phyloP scores from a whole-genome alignment of 208 protist genomes.

The Trypanosoma avium region DNA sequence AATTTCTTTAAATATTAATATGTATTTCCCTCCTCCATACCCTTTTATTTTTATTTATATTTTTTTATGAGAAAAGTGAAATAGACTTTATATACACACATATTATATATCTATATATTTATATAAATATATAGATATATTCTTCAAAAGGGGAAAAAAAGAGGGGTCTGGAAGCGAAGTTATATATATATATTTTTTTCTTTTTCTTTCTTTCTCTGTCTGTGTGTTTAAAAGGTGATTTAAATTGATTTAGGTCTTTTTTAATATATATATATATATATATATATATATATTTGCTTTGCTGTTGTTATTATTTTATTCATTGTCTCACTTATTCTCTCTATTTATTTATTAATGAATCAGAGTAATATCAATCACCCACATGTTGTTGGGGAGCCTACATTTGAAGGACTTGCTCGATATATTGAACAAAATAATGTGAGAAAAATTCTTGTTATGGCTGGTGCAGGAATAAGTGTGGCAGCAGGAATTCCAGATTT shows the following conservation, averaged over 20 bases:
- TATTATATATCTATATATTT: neutral
- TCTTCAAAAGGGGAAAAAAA: too few species aligned
- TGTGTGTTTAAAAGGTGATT: neutral
- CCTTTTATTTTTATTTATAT: too few species aligned
- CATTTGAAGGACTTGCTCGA: constrained; percentile 47
- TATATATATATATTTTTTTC: constrained; percentile 1
- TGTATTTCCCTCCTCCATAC: too few species aligned
- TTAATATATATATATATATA: too few species aligned
- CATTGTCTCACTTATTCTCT: neutral
- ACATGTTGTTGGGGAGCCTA: constrained; percentile 58
- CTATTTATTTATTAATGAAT: neutral
- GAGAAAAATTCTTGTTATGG: constrained; percentile 86
- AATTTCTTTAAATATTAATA: too few species aligned
- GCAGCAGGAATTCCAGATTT: constrained; percentile 96
- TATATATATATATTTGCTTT: too few species aligned
- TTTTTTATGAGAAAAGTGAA: too few species aligned
- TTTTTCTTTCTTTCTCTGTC: neutral
- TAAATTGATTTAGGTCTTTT: neutral
- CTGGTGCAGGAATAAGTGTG: constrained; percentile 91
- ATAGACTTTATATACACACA: neutral
- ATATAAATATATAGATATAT: constrained; percentile 6
- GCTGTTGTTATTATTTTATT: too few species aligned
- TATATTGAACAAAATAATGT: constrained; percentile 71
- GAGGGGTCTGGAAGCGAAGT: too few species aligned
- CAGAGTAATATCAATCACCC: neutral